A percentile compares a stretch with the other conserved stretches of the same genome.
Conservation (phyloP, 139 green algal species). For the Chlamydomonas applanata region DNA sequence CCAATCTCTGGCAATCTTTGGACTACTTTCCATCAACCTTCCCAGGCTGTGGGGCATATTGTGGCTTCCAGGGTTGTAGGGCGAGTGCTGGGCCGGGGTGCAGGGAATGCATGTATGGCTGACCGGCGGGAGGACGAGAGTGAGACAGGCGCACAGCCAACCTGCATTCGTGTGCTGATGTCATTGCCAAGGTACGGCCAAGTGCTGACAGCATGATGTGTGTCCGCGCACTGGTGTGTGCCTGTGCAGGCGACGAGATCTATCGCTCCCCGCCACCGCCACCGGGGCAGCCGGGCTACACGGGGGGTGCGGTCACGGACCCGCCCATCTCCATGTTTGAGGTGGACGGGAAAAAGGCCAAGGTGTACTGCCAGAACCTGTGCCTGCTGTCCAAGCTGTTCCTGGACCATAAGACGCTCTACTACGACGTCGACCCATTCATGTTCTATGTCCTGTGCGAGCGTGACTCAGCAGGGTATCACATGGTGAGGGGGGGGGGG, state of each 20-base stretch:
- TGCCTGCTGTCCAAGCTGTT: conserved; percentile 99
- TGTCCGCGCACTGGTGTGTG: too few relatives aligned
- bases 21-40: too few relatives aligned
- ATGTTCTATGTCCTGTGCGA: conserved; percentile 99
- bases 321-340: conserved; percentile 86
- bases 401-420: conserved; percentile 99
- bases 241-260: conserved; percentile 76
- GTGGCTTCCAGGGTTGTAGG: too few relatives aligned
- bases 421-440: conserved; percentile 99
- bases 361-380: conserved; percentile 96
- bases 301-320: conserved; percentile 56
- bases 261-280: conserved; percentile 72
- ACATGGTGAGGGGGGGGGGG: conserved; percentile 26
- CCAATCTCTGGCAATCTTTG: too few relatives aligned
- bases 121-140: too few relatives aligned
- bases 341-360: conserved; percentile 75
- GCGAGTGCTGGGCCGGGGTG: too few relatives aligned
- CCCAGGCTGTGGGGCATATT: too few relatives aligned
- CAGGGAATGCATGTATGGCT: too few relatives aligned
- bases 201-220: too few relatives aligned
- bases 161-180: too few relatives aligned
- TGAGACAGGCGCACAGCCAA: too few relatives aligned
- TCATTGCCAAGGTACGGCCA: too few relatives aligned
- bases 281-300: conserved; percentile 41
- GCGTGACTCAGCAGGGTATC: conserved; percentile 69